Percentiles rank a stretch among this genome's conserved stretches.
These are phyloP conservation scores for Cubamyces lactineus DNA, from an alignment of 768 basidiomycete genomes.

Conservation along the genomic window DNA sequence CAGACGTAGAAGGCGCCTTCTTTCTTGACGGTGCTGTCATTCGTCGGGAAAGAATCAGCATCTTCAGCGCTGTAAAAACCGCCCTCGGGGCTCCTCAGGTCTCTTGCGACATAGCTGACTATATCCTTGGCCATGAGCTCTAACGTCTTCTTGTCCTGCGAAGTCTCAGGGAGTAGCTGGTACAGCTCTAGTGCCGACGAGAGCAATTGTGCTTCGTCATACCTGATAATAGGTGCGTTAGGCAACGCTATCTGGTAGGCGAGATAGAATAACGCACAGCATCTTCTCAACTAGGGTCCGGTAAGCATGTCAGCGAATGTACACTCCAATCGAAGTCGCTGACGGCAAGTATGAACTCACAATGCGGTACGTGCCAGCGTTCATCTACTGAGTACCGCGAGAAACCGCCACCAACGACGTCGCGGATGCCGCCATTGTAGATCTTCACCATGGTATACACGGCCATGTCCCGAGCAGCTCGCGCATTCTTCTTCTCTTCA, in stretches of 20 bases:
- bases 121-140: slow-evolving; percentile 39
- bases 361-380: slow-evolving; percentile 46
- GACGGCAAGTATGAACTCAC: slow-evolving; percentile 14
- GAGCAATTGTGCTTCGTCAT: slow-evolving; percentile 45
- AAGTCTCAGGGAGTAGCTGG: slow-evolving; percentile 23
- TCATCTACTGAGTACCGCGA: slow-evolving; percentile 46
- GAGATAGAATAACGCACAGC: slow-evolving; percentile 21
- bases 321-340: not conserved
- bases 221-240: slow-evolving; percentile 18
- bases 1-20: slow-evolving; percentile 47
- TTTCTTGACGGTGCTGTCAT: slow-evolving; percentile 33
- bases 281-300: slow-evolving; percentile 39
- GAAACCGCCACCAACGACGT: slow-evolving; percentile 45
- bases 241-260: not conserved
- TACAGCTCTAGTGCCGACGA: slow-evolving; percentile 28
- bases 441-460: slow-evolving; percentile 30
- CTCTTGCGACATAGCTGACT: slow-evolving; percentile 38
- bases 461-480: slow-evolving; percentile 28
- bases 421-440: slow-evolving; percentile 41
- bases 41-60: slow-evolving; percentile 41
- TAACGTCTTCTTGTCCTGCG: slow-evolving; percentile 11
- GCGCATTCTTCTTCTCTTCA: slow-evolving; percentile 18
- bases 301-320: not conserved
- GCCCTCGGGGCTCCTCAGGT: slow-evolving; percentile 38
- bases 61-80: slow-evolving; percentile 46